Evolutionary conservation across 495 filamentous ascomycete genomes (phyloP), one percentile per base, ranked within the genome.

Genomic region (Penicillium robsamsonii): DNA sequence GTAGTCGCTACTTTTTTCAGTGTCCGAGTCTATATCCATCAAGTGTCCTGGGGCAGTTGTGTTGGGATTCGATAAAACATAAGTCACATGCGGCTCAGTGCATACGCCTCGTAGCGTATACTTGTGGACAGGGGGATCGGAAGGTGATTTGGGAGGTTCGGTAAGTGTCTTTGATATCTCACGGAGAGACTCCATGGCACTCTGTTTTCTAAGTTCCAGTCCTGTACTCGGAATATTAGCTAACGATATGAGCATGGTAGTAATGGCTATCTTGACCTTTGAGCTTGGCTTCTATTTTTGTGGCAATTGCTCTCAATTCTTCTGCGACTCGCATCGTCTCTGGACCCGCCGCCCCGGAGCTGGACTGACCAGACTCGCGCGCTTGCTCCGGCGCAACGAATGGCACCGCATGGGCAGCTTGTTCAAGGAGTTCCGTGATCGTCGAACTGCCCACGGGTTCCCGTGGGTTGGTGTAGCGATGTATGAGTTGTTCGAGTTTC

Each of bases 101-200:
- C 73, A 79, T 2, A 84, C 75, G 18, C 81, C 81, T 37, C 79
- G 74, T 41, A 84, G 61, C 0, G 75, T 81, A 57, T 84, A 84
- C 55, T 66, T 70, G 64, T 77, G 68, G 49, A 71, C 45, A 52
- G 74, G 69, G 24, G 78, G 72, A 47, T 80, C 70, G 5, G 62
- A 64, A 25, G 74, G 67, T 35, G 79, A 71, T n/a, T 76, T 62
- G 4, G 78, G 70, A n/a, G 80, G 75, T 54, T 83, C 70, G 1
- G 79, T 86, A 56, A 80, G 83, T 12, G 75, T 69, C 53, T 78
- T 79, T 2, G 80, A 79, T 44, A 79, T 77, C 43, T 65, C 68
- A 46, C 68, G 70, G 25, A 87, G 67, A 20, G 67, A 67, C 41
- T 80, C 70, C 29, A 70, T 57, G 4, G 77, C 74, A 55, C 74